Percentiles rank a stretch among this genome's conserved stretches.
These are phyloP conservation scores for Bidens hawaiensis DNA, from an alignment of 140 eudicot genomes.

Conservation along the genomic window DNA sequence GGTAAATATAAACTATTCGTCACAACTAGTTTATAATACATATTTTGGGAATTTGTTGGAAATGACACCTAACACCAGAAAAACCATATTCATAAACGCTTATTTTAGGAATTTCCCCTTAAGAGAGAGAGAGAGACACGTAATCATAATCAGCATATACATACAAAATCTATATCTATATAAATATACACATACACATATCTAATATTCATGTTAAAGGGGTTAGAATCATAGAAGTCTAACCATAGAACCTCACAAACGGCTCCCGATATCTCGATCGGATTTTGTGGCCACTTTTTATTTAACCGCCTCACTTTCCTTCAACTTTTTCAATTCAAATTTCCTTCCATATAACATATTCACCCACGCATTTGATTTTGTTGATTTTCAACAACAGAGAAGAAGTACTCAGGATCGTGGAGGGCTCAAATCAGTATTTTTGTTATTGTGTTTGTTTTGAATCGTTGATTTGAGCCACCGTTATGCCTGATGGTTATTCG, in stretches of 20 bases:
- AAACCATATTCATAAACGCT: too few species aligned
- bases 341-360: neutral
- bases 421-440: conserved; percentile 11
- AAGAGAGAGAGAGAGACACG: neutral
- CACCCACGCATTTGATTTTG: neutral
- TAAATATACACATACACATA: neutral
- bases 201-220: too few species aligned
- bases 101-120: too few species aligned
- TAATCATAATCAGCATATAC: neutral
- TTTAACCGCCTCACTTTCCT: neutral
- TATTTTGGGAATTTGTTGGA: too few species aligned
- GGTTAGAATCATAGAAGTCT: neutral
- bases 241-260: neutral
- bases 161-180: neutral
- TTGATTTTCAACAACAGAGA: neutral
- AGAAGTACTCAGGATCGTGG: neutral
- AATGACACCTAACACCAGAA: too few species aligned
- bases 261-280: neutral
- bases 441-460: neutral
- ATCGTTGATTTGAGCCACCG: conserved; percentile 8
- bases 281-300: neutral
- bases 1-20: too few species aligned
- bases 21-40: too few species aligned
- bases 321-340: neutral
- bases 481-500: conserved; percentile 2